Evolutionary conservation across 1,139 yeast species (phyloP), one percentile per base, ranked within the genome.

Genomic region (Pneumocystis canis): DNA sequence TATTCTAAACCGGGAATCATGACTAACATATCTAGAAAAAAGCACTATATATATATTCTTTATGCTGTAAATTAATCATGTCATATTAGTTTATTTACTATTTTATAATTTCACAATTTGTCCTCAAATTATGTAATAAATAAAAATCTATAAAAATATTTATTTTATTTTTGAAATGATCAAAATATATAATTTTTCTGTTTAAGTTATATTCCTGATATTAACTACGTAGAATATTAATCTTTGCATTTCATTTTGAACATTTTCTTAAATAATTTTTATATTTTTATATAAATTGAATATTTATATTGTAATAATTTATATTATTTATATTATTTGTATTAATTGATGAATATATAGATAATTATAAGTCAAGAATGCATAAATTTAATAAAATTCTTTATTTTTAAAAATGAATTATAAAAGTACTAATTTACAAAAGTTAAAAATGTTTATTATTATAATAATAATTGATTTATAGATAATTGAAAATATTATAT

Each of bases 181-280:
- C 18, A 18, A 25, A 47, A 47, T 47, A 47, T 6, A 47, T 47
- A 25, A 25, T 47, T 47, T n/a, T 47, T 47, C 53, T 33, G 14
- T 16, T 33, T 16, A 7, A 9, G 7, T 9, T 16, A 40, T n/a
- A 40, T 40, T 40, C 28, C 11, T 40, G 14, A 40, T 4, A 40
- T 6, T 37, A 37, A 7, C 5, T 37, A 37, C 18, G 5, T 37
- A 16, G 16, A n/a, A 37, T 16, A 16, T 5, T 18, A 37, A 6
- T 31, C 54, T 31, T 58, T 33, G n/a, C n/a, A 30, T 31, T 25
- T 9, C 18, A 14, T 39, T 32, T 70, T 72, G 70, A 86, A 89
- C 0, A 95, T 95, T 68, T 82, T 80, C 58, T 74, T 73, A 62
- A 92, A 73, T 98, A 98, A 85, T 53, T 73, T 71, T 68, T n/a